phyloP scores from a whole-genome alignment of 2,329 filamentous ascomycete genomes.

The Arthroderma uncinatum region DNA sequence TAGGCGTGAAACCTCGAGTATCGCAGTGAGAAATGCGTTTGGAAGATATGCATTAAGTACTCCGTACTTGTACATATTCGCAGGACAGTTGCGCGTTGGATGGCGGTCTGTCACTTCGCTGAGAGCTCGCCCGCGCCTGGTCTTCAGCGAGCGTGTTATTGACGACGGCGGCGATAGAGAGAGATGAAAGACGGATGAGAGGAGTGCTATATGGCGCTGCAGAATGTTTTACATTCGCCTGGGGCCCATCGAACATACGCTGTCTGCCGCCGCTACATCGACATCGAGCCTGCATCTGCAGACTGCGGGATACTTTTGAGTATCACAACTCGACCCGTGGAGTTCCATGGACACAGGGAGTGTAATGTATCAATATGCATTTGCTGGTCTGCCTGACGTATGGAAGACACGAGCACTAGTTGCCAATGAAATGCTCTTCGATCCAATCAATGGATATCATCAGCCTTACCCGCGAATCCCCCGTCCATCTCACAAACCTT shows the following conservation, averaged over 20 bases:
- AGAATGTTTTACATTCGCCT: neutral
- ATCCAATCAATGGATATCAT: neutral
- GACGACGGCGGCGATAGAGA: too few relatives aligned
- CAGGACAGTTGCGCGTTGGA: neutral
- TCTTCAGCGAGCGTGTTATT: too few relatives aligned
- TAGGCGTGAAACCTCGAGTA: too few relatives aligned
- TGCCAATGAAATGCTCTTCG: neutral
- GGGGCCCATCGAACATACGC: neutral
- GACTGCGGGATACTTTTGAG: neutral
- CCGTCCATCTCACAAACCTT: neutral
- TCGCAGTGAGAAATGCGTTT: neutral
- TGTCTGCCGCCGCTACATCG: neutral
- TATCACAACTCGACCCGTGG: neutral
- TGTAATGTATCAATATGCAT: neutral
- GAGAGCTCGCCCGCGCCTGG: too few relatives aligned
- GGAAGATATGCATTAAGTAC: neutral
- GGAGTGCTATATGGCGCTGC: neutral
- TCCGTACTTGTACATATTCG: neutral
- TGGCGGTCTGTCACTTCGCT: neutral
- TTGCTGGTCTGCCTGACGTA: neutral
- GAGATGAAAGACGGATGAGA: neutral
- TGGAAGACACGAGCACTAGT: neutral
- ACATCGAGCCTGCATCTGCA: neutral
- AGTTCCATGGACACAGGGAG: neutral
- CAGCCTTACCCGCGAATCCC: conserved; percentile 6